phyloP scores from a whole-genome alignment of 2,329 filamentous ascomycete genomes.

The Zymoseptoria ardabiliae region DNA sequence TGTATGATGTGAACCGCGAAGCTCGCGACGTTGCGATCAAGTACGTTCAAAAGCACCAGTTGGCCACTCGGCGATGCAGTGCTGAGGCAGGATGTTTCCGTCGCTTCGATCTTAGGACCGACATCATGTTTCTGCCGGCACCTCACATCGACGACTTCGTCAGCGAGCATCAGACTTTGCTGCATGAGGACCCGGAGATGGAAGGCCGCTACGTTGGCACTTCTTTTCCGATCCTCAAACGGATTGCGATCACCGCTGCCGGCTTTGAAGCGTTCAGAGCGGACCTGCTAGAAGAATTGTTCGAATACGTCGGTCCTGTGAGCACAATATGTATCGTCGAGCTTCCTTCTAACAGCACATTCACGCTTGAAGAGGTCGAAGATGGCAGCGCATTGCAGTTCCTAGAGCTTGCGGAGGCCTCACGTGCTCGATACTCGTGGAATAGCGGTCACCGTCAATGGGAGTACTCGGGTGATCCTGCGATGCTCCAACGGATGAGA shows the following conservation, averaged over 20 bases:
- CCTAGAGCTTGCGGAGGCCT: not conserved
- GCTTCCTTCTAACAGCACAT: not conserved
- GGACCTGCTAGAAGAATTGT: not conserved
- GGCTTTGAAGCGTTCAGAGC: not conserved
- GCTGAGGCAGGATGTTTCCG: not conserved
- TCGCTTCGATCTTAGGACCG: not conserved
- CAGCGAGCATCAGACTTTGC: not conserved
- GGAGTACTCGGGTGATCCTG: not conserved
- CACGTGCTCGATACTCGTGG: not conserved
- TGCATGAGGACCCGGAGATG: not conserved
- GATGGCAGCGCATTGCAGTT: not conserved
- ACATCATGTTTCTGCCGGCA: slow-evolving; percentile 2
- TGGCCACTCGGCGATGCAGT: not conserved
- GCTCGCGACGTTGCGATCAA: slow-evolving; percentile 1
- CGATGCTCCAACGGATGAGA: not conserved
- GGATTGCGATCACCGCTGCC: not conserved
- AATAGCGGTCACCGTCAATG: not conserved
- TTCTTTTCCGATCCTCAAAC: not conserved
- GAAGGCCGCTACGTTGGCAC: not conserved
- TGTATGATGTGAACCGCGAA: slow-evolving; percentile 1
- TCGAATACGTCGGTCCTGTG: not conserved
- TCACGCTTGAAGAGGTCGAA: not conserved
- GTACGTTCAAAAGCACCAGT: not conserved
- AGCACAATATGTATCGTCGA: not conserved
- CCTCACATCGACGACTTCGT: not conserved